Base-by-base conservation (phyloP, 2,329 filamentous ascomycete species). In the Penicillium sp. region DNA sequence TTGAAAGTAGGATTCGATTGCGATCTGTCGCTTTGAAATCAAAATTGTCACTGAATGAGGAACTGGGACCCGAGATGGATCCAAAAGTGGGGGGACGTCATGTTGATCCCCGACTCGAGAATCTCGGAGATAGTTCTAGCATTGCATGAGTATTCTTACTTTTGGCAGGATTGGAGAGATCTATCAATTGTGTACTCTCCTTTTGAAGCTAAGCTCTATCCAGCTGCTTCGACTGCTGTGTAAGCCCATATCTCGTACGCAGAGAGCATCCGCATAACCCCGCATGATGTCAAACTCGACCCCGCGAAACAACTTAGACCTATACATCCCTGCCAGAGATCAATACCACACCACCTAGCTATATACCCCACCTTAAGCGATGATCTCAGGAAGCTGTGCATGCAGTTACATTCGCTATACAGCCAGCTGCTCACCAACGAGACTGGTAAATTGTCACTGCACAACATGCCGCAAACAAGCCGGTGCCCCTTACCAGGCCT, bases 401-500 rank as follows among this genome's bases (percentile, higher is more conserved):
- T 82, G 80, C 57, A 70, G 72, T 13, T 65, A 71, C 47, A 71
- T 82, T 31, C 69, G 68, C 39, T 82, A 79, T 68, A 74, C 68
- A 1, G 72, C 71, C 51, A 73, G 70, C 14, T 59, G 58, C 1
- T 62, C 70, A 1, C 78, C 79, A 1, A 65, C 61, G 13, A 57
- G 66, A 24, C 65, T 80, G 27, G 71, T 69, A 19, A 66, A 77
- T 54, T 83, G 80, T 65, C 74, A 82, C 63, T 83, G 81, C 62
- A 68, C 66, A n/a, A 75, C 75, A 41, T 84, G 81, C 59, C 79
- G 80, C 55, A 77, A 78, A 62, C 58, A 80, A 39, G 77, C 79
- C 2, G 80, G 80, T 13, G 76, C 74, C 3, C 74, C 75, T 1
- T 82, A 73, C 56, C 68, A 81, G 35, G 71, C 75, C 3, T 82